These are phyloP conservation scores for Paecilomyces formosus DNA, from an alignment of 2,329 filamentous ascomycete species.

Conservation along the genomic window DNA sequence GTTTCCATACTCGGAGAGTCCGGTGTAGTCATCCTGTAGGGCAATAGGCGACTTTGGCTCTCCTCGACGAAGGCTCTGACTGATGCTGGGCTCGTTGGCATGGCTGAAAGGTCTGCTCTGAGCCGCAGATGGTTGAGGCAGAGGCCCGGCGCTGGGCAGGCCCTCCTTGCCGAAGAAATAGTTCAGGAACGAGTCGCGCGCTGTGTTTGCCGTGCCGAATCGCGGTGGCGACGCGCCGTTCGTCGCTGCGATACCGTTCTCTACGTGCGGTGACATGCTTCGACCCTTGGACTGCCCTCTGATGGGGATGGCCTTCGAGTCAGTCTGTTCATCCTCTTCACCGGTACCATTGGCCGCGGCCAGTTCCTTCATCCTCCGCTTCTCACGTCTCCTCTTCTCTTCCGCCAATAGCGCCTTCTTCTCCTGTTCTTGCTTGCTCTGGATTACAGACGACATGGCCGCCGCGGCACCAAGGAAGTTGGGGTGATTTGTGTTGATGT, in stretches of 20 bases:
- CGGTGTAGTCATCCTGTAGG: conserved; percentile 35
- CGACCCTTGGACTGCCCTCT: conserved; percentile 60
- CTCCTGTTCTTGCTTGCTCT: conserved; percentile 89
- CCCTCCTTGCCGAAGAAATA: conserved; percentile 99
- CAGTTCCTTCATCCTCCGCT: conserved; percentile 73
- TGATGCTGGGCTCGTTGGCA: conserved; percentile 70
- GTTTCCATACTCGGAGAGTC: conserved; percentile 30
- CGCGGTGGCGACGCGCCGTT: conserved; percentile 62
- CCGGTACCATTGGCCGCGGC: conserved; percentile 67
- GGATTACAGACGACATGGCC: conserved; percentile 95
- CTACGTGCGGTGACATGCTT: conserved; percentile 76
- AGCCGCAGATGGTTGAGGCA: conserved; percentile 32
- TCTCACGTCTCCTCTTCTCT: conserved; percentile 79
- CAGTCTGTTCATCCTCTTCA: conserved; percentile 56
- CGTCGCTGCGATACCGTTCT: conserved; percentile 61
- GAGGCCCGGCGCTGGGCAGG: conserved; percentile 38
- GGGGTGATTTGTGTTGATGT: conserved; percentile 99
- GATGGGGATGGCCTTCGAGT: conserved; percentile 48
- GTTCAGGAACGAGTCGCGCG: conserved; percentile 88
- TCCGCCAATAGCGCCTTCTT: conserved; percentile 72
- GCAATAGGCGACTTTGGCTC: conserved; percentile 41
- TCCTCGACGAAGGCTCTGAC: conserved; percentile 69
- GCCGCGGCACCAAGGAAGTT: conserved; percentile 96
- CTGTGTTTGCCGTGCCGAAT: conserved; percentile 54
- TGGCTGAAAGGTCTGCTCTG: conserved; percentile 66